Evolutionary conservation across 805 yeast species (phyloP).

Genomic region (Crinitomyces ghanaensis): DNA sequence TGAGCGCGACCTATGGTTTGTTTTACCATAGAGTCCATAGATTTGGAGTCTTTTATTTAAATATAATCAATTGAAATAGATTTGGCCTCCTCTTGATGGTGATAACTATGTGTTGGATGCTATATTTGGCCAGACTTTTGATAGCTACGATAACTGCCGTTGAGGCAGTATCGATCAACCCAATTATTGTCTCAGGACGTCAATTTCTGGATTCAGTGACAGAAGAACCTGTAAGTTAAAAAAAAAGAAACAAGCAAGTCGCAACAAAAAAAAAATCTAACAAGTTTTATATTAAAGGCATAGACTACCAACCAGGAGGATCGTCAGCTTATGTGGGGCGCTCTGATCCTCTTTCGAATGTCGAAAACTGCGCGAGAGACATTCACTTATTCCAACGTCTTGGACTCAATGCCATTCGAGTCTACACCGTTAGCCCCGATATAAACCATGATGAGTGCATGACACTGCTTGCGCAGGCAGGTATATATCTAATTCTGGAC

Average conservation of each 20-base stretch:
- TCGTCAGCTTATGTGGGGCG: slow-evolving; percentile 50
- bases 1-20: too few species aligned
- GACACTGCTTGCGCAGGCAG: slow-evolving; percentile 84
- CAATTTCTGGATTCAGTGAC: slow-evolving; percentile 70
- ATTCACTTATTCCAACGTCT: slow-evolving; percentile 67
- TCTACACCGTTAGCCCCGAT: slow-evolving; percentile 76
- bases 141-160: too few species aligned
- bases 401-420: slow-evolving; percentile 74
- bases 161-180: too few species aligned
- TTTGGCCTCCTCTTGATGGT: too few species aligned
- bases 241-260: not conserved
- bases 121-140: too few species aligned
- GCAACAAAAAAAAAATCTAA: slow-evolving; percentile 9
- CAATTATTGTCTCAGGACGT: slow-evolving; percentile 56
- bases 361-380: slow-evolving; percentile 68
- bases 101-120: too few species aligned
- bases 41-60: too few species aligned
- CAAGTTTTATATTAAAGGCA: slow-evolving; percentile 66
- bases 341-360: slow-evolving; percentile 69
- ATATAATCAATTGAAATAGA: too few species aligned
- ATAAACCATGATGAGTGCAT: slow-evolving; percentile 81
- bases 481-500: slow-evolving; percentile 82
- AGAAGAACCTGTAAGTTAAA: slow-evolving; percentile 46
- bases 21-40: too few species aligned
- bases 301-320: slow-evolving; percentile 63